phyloP scores from a whole-genome alignment of 2,329 filamentous ascomycete species.

The Xylariales sp. region DNA sequence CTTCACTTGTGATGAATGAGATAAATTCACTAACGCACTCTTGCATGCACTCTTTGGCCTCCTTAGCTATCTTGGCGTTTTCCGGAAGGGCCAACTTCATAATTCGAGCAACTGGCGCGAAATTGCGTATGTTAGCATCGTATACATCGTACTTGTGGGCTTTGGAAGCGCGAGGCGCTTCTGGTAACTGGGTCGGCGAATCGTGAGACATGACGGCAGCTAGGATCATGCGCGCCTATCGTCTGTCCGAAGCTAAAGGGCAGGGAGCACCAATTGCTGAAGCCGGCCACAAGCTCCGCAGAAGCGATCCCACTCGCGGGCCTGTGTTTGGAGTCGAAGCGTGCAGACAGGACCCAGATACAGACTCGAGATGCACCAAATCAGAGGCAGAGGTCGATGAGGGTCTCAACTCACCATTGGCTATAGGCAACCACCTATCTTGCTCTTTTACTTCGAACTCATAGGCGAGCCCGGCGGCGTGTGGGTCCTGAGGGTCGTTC shows the following conservation, averaged over 20 bases:
- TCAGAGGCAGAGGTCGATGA: slow-evolving; percentile 55
- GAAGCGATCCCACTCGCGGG: slow-evolving; percentile 62
- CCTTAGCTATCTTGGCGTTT: slow-evolving; percentile 98
- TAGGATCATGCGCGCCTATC: slow-evolving; percentile 52
- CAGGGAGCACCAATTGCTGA: slow-evolving; percentile 52
- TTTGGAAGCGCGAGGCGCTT: slow-evolving; percentile 61
- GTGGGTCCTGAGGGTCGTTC: slow-evolving; percentile 86
- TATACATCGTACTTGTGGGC: slow-evolving; percentile 65
- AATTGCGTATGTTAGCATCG: slow-evolving; percentile 95
- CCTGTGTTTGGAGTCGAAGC: slow-evolving; percentile 42
- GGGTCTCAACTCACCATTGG: slow-evolving; percentile 88
- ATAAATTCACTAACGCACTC: slow-evolving; percentile 99
- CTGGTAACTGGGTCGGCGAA: slow-evolving; percentile 64
- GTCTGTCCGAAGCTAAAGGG: slow-evolving; percentile 56
- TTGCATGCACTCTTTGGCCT: slow-evolving; percentile 99
- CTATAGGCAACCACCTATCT: slow-evolving; percentile 99
- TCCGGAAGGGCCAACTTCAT: slow-evolving; percentile 99
- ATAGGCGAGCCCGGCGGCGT: slow-evolving; percentile 79
- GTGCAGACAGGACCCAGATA: slow-evolving; percentile 49
- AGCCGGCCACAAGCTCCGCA: slow-evolving; percentile 53
- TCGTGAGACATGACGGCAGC: slow-evolving; percentile 67
- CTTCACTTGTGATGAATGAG: slow-evolving; percentile 99
- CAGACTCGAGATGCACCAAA: slow-evolving; percentile 63
- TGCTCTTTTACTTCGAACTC: slow-evolving; percentile 99
- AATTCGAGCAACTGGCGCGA: slow-evolving; percentile 95